A percentile compares a stretch with the other conserved stretches of the same genome.
These are phyloP conservation scores for Alternaria panax DNA, from an alignment of 2,329 filamentous ascomycete genomes.

Conservation along the genomic window DNA sequence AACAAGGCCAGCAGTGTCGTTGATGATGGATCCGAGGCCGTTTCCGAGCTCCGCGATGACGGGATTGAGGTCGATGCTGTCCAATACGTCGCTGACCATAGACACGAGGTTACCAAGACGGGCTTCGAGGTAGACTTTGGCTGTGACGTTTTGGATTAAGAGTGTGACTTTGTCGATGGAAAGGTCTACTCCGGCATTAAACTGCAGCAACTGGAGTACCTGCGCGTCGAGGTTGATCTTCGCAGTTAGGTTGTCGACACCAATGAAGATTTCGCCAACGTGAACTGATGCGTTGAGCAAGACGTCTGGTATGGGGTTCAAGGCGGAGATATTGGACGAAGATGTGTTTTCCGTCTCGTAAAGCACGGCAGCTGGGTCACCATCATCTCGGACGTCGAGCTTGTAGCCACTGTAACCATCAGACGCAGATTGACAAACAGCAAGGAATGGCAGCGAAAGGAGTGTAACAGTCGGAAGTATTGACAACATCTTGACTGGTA, in stretches of 20 bases:
- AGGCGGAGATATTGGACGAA: slow-evolving; percentile 51
- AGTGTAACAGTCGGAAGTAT: slow-evolving; percentile 36
- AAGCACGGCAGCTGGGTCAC: slow-evolving; percentile 59
- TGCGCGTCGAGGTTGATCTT: slow-evolving; percentile 68
- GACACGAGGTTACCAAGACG: slow-evolving; percentile 66
- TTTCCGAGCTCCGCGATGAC: slow-evolving; percentile 64
- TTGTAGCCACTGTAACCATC: slow-evolving; percentile 65
- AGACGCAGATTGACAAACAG: slow-evolving; percentile 43
- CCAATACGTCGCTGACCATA: slow-evolving; percentile 66
- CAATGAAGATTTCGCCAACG: slow-evolving; percentile 66
- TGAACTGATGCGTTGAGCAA: slow-evolving; percentile 66
- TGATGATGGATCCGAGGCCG: slow-evolving; percentile 58
- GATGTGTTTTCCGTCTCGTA: slow-evolving; percentile 64
- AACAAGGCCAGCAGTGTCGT: slow-evolving; percentile 43
- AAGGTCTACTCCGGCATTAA: slow-evolving; percentile 68
- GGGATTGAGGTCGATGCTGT: slow-evolving; percentile 67
- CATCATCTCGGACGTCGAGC: slow-evolving; percentile 56
- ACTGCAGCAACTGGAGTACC: slow-evolving; percentile 65
- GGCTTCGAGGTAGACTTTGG: slow-evolving; percentile 66
- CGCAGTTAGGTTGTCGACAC: slow-evolving; percentile 66
- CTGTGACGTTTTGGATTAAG: slow-evolving; percentile 65
- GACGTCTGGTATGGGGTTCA: slow-evolving; percentile 62
- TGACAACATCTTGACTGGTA: slow-evolving; percentile 31
- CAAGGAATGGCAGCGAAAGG: slow-evolving; percentile 46
- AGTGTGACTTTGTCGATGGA: slow-evolving; percentile 65